These are phyloP conservation scores for Thielaviopsis ethacetica DNA, from an alignment of 2,329 filamentous ascomycete genomes.

Conservation along the genomic window DNA sequence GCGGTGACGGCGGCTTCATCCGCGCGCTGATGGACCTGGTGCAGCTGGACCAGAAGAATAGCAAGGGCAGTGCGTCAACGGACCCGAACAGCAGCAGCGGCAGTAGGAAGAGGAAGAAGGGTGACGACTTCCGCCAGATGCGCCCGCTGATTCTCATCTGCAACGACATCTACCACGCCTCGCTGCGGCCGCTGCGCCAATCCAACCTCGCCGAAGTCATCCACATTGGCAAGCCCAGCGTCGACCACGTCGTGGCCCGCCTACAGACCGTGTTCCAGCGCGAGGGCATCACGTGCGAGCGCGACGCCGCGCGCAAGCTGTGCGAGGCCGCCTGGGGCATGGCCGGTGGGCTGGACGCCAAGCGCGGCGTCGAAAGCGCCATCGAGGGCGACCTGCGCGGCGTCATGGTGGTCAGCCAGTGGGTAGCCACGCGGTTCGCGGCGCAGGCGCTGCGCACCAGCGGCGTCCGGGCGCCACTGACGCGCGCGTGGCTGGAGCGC, in stretches of 20 bases:
- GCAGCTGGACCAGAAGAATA: conserved; percentile 68
- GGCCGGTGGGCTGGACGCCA: conserved; percentile 51
- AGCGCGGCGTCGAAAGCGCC: conserved; percentile 49
- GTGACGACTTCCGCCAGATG: conserved; percentile 73
- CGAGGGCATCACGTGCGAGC: conserved; percentile 77
- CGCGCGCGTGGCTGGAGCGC: conserved; percentile 60
- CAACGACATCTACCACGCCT: conserved; percentile 91
- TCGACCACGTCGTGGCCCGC: conserved; percentile 71
- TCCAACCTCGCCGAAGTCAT: conserved; percentile 77
- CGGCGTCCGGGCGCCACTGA: conserved; percentile 30
- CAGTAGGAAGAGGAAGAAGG: conserved; percentile 44
- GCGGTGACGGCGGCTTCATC: conserved; percentile 85
- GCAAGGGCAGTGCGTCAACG: conserved; percentile 16
- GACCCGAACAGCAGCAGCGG: conserved; percentile 14
- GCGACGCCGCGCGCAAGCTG: conserved; percentile 70
- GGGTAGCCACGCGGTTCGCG: conserved; percentile 60
- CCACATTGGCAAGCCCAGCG: conserved; percentile 72
- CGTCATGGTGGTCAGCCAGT: conserved; percentile 74
- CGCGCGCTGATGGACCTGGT: conserved; percentile 89
- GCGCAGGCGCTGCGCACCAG: conserved; percentile 25
- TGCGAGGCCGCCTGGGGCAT: conserved; percentile 77
- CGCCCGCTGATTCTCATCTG: conserved; percentile 86
- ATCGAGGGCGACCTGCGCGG: conserved; percentile 61
- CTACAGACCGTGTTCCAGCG: conserved; percentile 74
- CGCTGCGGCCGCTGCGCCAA: conserved; percentile 71